These are phyloP conservation scores for Erodium chrysanthum DNA, from an alignment of 441 rosid genomes.

Conservation along the genomic window DNA sequence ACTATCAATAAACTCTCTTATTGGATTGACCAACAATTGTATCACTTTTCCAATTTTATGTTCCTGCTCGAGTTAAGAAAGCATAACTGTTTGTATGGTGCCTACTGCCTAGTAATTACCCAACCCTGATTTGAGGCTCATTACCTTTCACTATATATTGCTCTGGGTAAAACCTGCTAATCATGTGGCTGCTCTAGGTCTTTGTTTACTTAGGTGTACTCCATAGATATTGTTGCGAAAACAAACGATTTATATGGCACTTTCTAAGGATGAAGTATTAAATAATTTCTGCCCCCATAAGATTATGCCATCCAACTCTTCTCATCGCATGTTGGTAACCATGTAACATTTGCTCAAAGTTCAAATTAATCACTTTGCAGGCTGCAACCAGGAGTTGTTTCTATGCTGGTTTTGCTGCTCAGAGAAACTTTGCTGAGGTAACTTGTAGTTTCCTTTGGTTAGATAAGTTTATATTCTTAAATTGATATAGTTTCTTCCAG, in stretches of 20 bases:
- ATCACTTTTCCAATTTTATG: background rate
- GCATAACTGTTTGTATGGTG: background rate
- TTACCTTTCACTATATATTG: background rate
- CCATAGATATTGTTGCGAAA: background rate
- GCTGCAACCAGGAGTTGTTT: slow-evolving; percentile 93
- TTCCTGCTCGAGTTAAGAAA: background rate
- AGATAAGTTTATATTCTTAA: slow-evolving; percentile 6
- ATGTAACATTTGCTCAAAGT: slow-evolving; percentile 18
- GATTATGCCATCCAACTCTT: background rate
- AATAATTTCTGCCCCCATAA: background rate
- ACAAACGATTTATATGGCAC: background rate
- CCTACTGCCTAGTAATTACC: background rate
- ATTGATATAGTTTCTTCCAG: background rate
- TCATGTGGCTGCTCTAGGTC: background rate
- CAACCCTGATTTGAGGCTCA: background rate
- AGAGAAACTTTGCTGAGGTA: slow-evolving; percentile 98
- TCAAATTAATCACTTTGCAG: slow-evolving; percentile 31
- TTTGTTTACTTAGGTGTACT: background rate
- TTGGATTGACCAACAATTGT: background rate
- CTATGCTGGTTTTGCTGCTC: slow-evolving; percentile 97
- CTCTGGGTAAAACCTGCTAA: background rate
- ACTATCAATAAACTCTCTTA: background rate
- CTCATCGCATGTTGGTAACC: background rate
- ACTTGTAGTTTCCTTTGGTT: slow-evolving; percentile 15
- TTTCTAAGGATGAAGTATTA: background rate